These are phyloP conservation scores for Fusarium sp. DNA, from an alignment of 2,329 filamentous ascomycete genomes.

Conservation along the genomic window DNA sequence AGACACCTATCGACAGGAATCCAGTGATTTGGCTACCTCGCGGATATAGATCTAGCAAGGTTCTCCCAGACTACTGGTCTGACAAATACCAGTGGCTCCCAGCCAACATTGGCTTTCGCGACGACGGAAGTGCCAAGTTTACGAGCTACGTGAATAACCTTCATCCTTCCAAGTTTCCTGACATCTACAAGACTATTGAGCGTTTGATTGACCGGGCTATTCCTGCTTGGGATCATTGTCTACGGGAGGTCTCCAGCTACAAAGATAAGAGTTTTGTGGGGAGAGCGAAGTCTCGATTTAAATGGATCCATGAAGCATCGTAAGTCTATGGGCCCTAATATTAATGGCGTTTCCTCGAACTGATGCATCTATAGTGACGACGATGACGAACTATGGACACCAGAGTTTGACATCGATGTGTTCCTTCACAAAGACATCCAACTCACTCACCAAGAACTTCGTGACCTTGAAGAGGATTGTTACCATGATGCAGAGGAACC, in stretches of 20 bases:
- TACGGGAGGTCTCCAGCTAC: background rate
- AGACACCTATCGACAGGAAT: background rate
- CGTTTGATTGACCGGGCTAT: background rate
- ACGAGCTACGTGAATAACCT: constrained; percentile 14
- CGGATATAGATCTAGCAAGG: background rate
- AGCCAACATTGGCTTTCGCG: background rate
- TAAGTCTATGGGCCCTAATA: background rate
- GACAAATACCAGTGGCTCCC: constrained; percentile 3
- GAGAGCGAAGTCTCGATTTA: background rate
- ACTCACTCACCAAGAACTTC: background rate
- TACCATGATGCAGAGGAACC: background rate
- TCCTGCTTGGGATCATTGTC: constrained; percentile 7
- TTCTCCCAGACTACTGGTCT: background rate
- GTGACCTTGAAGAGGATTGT: background rate
- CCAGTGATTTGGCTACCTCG: background rate
- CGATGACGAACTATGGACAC: background rate
- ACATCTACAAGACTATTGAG: background rate
- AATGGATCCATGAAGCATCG: background rate
- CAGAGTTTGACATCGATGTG: background rate
- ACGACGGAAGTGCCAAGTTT: background rate
- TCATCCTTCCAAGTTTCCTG: background rate
- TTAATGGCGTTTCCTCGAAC: background rate
- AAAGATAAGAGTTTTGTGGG: background rate
- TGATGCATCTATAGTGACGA: background rate
- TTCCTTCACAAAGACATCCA: constrained; percentile 1